These are phyloP conservation scores for Suhomyces panamericanus DNA, from an alignment of 1,139 yeast genomes.

Conservation along the genomic window DNA sequence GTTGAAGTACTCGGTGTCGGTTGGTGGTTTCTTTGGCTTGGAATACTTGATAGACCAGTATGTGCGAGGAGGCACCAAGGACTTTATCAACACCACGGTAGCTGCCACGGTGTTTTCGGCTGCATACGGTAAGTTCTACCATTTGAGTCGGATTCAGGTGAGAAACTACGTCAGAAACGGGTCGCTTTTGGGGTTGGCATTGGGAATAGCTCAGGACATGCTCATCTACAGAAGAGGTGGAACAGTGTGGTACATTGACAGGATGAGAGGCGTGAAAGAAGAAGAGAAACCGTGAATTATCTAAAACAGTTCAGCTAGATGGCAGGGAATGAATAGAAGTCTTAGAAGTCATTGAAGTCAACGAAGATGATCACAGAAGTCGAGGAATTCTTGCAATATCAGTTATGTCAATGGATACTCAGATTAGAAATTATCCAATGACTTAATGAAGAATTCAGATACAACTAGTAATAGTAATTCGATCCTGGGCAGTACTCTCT, in stretches of 20 bases:
- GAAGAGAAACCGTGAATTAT: too few species aligned
- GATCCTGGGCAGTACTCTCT: too few species aligned
- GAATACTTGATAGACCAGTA: constrained; percentile 61
- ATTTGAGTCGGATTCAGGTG: constrained; percentile 50
- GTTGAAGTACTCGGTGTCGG: constrained; percentile 46
- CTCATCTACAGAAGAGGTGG: constrained; percentile 61
- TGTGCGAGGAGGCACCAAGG: constrained; percentile 51
- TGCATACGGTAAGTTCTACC: constrained; percentile 46
- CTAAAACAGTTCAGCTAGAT: too few species aligned
- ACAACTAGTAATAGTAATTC: too few species aligned
- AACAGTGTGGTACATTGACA: constrained; percentile 58
- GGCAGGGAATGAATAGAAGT: too few species aligned
- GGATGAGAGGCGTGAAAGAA: constrained; percentile 18
- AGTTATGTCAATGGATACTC: too few species aligned
- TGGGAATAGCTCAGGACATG: constrained; percentile 68
- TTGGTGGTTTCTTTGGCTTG: constrained; percentile 54
- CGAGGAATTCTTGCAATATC: too few species aligned
- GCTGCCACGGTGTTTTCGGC: constrained; percentile 57
- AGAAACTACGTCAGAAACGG: constrained; percentile 54
- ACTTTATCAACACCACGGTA: constrained; percentile 59
- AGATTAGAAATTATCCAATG: too few species aligned
- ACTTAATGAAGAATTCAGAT: too few species aligned
- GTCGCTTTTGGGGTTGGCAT: constrained; percentile 52
- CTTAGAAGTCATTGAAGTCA: too few species aligned
- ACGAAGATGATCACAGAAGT: too few species aligned